Base-by-base conservation (phyloP, 352 stramenopile genomes). In the Phytopythium ostracodes region DNA sequence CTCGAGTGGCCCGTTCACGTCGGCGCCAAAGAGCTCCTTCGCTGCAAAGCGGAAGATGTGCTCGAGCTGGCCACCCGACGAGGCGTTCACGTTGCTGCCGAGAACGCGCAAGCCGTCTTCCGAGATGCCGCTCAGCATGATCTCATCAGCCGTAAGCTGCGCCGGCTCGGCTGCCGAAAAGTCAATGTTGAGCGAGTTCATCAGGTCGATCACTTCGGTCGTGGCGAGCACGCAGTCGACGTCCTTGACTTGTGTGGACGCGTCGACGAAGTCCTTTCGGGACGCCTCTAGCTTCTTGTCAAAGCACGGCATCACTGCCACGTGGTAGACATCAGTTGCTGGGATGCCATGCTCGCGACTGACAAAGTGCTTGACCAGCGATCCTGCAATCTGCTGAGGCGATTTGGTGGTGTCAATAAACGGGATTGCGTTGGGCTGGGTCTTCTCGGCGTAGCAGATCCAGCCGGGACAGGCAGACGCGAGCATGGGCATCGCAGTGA, bases 261-360 rank as follows among this genome's bases (percentile, higher is more conserved):
- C 77, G 50, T 89, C 81, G 25, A 90, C 56, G 59, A 96, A 96
- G 66, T 96, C 80, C 63, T 96, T 96, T 10, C 97, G 88, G 14
- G 93, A 98, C 0, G 96, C 96, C 75, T 99, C 97, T 10, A 99
- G 77, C 68, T 99, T 99, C 79, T 99, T 99, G 71, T 99, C 97
- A 66, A 98, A 98, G 83, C 97, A 99, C 35, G 97, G 97, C 96
- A 99, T 99, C 40, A 99, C 81, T 2, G 96, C 93, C 56, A 98
- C 91, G 76, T 99, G 91, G 71, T 97, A 98, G 10, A 98, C 85
- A 38, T 97, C 75, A 29, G 65, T 75, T 14, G 78, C 63, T 0
- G 56, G 40, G 31, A 89, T 43, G 10, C 71, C 73, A 42, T 87
- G 75, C 38, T 94, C 84, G n/a, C 76, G 60, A 51, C 77, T 75